Percentiles rank a stretch among this genome's conserved stretches.
Conservation (phyloP, 2,329 filamentous ascomycete species). For the Talaromyces marneffei region DNA sequence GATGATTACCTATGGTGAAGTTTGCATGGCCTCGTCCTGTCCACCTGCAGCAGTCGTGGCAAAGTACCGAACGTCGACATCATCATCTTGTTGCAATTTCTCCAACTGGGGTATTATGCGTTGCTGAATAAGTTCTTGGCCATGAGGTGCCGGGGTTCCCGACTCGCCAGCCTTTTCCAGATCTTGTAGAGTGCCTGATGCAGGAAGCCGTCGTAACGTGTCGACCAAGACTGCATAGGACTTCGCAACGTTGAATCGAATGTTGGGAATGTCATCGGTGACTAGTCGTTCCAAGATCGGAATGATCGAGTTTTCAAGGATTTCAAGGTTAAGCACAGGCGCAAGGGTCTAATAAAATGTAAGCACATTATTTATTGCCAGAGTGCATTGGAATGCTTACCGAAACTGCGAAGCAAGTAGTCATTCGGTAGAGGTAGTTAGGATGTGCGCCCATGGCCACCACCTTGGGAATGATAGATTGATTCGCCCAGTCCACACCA, state of each 20-base stretch:
- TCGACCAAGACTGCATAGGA: constrained; percentile 87
- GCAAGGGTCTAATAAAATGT: constrained; percentile 68
- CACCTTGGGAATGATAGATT: constrained; percentile 96
- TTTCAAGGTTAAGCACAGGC: constrained; percentile 84
- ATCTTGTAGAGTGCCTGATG: constrained; percentile 77
- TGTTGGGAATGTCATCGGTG: constrained; percentile 93
- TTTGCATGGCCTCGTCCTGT: constrained; percentile 51
- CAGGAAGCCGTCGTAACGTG: constrained; percentile 84
- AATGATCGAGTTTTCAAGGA: constrained; percentile 87
- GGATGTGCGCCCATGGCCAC: constrained; percentile 97
- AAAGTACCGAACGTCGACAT: constrained; percentile 97
- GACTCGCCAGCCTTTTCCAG: constrained; percentile 69
- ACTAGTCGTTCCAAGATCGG: constrained; percentile 95
- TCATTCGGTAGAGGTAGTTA: constrained; percentile 99
- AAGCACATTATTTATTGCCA: constrained; percentile 19
- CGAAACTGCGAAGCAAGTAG: constrained; percentile 97
- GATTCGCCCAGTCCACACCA: constrained; percentile 93
- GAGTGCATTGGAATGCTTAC: constrained; percentile 53
- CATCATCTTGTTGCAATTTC: constrained; percentile 94
- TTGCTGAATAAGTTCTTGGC: constrained; percentile 74
- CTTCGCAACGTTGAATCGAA: constrained; percentile 98
- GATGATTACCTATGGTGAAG: constrained; percentile 36
- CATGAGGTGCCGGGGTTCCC: constrained; percentile 58
- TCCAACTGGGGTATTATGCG: constrained; percentile 83
- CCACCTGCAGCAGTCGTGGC: constrained; percentile 75